Evolutionary conservation across 768 basidiomycete species (phyloP).

Genomic region (Phaeolepiota aurea): DNA sequence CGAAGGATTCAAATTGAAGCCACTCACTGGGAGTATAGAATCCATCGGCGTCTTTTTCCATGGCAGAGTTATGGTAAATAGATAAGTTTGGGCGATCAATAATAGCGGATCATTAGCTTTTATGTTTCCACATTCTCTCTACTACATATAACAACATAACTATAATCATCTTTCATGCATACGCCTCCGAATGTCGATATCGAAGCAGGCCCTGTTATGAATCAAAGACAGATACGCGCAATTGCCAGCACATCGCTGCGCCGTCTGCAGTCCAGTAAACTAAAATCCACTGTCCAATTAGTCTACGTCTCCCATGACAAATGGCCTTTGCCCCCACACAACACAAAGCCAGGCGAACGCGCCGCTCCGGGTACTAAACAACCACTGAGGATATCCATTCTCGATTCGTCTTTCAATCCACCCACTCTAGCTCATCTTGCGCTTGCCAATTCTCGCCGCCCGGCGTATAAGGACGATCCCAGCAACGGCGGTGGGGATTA

Average conservation of each 20-base stretch:
- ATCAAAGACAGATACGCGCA: no score
- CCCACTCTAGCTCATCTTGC: constrained; percentile 82
- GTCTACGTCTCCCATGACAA: constrained; percentile 48
- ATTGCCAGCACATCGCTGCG: constrained; percentile 15
- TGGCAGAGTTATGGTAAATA: no score
- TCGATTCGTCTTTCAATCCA: constrained; percentile 92
- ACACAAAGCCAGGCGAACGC: constrained; percentile 3
- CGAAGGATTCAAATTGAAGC: constrained; percentile 6
- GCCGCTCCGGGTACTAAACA: constrained; percentile 5
- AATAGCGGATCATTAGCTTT: no score
- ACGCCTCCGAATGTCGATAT: no score
- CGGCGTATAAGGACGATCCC: constrained; percentile 6
- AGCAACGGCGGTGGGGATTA: constrained; percentile 27
- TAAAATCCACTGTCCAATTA: constrained; percentile 43
- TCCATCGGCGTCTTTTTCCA: constrained; percentile 76
- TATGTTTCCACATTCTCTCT: no score
- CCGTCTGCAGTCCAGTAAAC: constrained; percentile 35
- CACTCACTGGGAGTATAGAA: constrained; percentile 59
- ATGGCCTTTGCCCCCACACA: constrained; percentile 50
- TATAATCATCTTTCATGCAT: no score
- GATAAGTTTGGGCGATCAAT: no score
- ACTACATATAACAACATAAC: no score
- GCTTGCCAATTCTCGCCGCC: constrained; percentile 44
- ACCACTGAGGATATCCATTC: constrained; percentile 54
- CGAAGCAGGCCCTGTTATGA: no score